Evolutionary conservation across 495 filamentous ascomycete genomes (phyloP), one percentile per base, ranked within the genome.

Genomic region (Aspergillus affinis): DNA sequence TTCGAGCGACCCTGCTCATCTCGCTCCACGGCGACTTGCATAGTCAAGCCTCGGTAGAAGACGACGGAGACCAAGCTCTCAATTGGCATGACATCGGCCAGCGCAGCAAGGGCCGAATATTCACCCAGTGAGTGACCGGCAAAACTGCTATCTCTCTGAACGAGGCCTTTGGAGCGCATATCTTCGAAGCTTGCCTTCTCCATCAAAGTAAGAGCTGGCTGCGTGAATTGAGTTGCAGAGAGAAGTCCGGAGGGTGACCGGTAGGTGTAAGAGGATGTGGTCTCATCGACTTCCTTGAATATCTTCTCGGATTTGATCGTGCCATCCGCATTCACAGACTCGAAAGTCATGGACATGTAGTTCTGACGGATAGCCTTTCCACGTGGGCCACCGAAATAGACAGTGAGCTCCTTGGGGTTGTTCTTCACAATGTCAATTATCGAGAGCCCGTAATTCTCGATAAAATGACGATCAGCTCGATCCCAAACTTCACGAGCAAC

Each of bases 261-360:
- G 80, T 98, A 98, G 15, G 94, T 97, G 81, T 98, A 98, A 0
- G 90, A 97, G 2, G 89, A 88, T 0, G 94, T 97, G 68, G 81
- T 87, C 74, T 97, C 93, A 64, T 89, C 82, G 57, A 98, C 90
- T 64, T 94, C 92, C 79, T 98, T 98, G 86, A 98, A 98, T 69
- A 98, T 98, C 78, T 94, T 96, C 79, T 98, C 94, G 2, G 95
- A 97, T 75, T 97, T 97, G 77, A 93, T 89, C 6, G 85, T 84
- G 9, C 94, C 94, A 69, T 99, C 94, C 7, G 90, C 79, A 49
- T 88, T 88, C 41, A 99, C 91, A 6, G 92, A 91, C 78, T 99
- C 95, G 77, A 98, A 98, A 59, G 95, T 97, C 94, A 99, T 99
- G 29, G 93, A 86, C 92, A 98, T 98, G 82, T 99, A 99, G 74